These are phyloP conservation scores for barley (Hordeum vulgare) DNA, from an alignment of 176 grass and related monocot species.

Conservation along the genomic window MorexV3_pseudomolecules_assembly NC_058523.1:59406827-59407326, in stretches of 20 bases:
- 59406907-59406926: slow-evolving; percentile 28
- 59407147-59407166: slow-evolving; percentile 23
- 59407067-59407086: slow-evolving; percentile 46
- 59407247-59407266: slow-evolving; percentile 27
- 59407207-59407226: slow-evolving; percentile 17
- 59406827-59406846: slow-evolving; percentile 46
- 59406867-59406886: slow-evolving; percentile 29
- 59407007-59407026: slow-evolving; percentile 15
- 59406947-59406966: slow-evolving; percentile 36
- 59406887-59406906: slow-evolving; percentile 50
- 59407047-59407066: slow-evolving; percentile 47
- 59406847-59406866: slow-evolving; percentile 44
- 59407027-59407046: slow-evolving; percentile 38
- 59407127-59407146: slow-evolving; percentile 51
- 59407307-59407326: slow-evolving; percentile 18
- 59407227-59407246: slow-evolving; percentile 33
- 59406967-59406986: slow-evolving; percentile 41
- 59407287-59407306: slow-evolving; percentile 2
- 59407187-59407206: neutral
- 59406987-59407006: slow-evolving; percentile 40
- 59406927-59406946: slow-evolving; percentile 37
- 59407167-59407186: neutral
- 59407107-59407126: slow-evolving; percentile 29
- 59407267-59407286: slow-evolving; percentile 26
- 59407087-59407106: slow-evolving; percentile 28